phyloP scores from a whole-genome alignment of 805 yeast genomes.

The Kluyveromyces siamensis region DNA sequence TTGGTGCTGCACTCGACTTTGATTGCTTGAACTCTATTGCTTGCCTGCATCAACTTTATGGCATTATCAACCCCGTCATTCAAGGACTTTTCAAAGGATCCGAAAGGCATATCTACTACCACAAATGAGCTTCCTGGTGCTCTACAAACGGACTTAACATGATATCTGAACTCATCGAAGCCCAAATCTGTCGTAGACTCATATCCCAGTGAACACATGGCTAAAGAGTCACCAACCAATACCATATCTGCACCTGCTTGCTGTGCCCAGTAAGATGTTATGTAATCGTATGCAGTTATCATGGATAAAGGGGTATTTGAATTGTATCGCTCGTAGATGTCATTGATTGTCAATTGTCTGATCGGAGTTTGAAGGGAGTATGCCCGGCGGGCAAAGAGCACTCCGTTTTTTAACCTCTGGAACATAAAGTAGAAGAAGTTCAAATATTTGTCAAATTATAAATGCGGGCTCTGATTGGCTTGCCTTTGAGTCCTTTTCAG shows the following conservation, averaged over 20 bases:
- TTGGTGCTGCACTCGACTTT: constrained; percentile 72
- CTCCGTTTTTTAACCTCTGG: background rate
- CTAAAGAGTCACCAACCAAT: constrained; percentile 84
- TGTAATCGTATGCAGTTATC: constrained; percentile 84
- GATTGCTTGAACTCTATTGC: constrained; percentile 20
- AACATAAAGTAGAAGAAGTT: background rate
- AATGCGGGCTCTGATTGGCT: too few relatives aligned
- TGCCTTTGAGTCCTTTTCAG: too few relatives aligned
- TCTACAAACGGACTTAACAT: constrained; percentile 65
- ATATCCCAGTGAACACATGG: constrained; percentile 86
- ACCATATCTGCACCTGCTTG: constrained; percentile 57
- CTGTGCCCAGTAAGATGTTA: constrained; percentile 65
- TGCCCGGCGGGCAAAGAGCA: background rate
- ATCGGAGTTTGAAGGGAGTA: constrained; percentile 14
- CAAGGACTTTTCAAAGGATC: constrained; percentile 61
- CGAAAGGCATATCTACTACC: constrained; percentile 85
- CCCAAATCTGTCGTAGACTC: constrained; percentile 64
- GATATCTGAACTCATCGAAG: constrained; percentile 72
- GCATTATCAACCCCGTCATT: constrained; percentile 67
- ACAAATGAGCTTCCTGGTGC: constrained; percentile 59
- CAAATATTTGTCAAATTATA: background rate
- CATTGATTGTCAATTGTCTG: constrained; percentile 22
- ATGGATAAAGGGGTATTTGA: constrained; percentile 36
- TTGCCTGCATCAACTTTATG: constrained; percentile 31
- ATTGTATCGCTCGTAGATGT: constrained; percentile 29